phyloP scores from a whole-genome alignment of 176 grass and related monocot genomes.

The Musa itinerans region DNA sequence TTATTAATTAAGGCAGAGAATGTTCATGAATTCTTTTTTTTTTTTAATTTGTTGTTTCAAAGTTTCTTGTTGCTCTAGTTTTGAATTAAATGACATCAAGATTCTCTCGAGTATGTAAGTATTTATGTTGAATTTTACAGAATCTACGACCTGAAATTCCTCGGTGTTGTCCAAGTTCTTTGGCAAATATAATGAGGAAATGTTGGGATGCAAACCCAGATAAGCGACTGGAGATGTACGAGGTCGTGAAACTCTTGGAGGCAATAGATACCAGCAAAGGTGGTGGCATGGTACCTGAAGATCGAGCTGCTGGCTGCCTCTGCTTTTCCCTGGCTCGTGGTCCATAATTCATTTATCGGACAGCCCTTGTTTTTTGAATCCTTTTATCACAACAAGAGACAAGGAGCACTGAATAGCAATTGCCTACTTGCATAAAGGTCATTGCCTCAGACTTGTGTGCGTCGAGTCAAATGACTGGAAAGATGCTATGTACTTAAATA shows the following conservation, averaged over 20 bases:
- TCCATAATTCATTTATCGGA: background rate
- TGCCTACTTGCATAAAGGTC: background rate
- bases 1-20: too few species aligned
- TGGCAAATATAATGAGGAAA: conserved; percentile 57
- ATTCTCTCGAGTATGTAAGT: background rate
- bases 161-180: conserved; percentile 43
- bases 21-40: too few species aligned
- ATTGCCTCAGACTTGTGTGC: background rate
- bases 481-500: too few species aligned
- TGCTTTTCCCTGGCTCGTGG: conserved; percentile 35
- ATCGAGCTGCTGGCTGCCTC: conserved; percentile 29
- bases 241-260: conserved; percentile 74
- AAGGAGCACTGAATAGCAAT: background rate
- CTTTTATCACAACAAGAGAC: background rate
- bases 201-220: conserved; percentile 78
- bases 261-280: conserved; percentile 38
- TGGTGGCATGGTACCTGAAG: conserved; percentile 42
- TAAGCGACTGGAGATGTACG: conserved; percentile 63
- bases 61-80: background rate
- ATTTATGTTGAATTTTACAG: conserved; percentile 7
- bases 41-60: background rate
- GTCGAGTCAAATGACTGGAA: background rate
- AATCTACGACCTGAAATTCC: conserved; percentile 75
- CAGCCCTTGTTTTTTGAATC: background rate
- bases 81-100: background rate